These are phyloP conservation scores for Trichocomaceae sp. DNA, from an alignment of 2,329 filamentous ascomycete genomes.

Conservation along the genomic window DNA sequence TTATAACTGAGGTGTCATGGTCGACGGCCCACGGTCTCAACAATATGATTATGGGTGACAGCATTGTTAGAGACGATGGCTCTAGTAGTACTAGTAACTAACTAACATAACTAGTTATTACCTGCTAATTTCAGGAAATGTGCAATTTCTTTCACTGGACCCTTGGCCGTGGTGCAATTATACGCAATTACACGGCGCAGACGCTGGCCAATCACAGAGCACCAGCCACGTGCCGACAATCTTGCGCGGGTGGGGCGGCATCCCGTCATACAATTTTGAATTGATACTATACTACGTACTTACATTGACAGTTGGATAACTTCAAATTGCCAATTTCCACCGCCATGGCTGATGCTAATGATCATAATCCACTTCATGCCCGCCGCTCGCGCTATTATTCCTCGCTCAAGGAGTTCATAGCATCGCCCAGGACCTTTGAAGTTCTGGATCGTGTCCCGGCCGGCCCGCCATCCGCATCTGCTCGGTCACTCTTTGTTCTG, in stretches of 20 bases:
- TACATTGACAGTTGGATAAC: too few species aligned
- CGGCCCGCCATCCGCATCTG: constrained; percentile 6
- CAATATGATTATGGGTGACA: too few species aligned
- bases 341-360: constrained; percentile 5
- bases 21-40: too few species aligned
- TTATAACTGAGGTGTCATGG: too few species aligned
- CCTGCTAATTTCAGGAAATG: constrained; percentile 4
- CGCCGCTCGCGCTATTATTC: constrained; percentile 35
- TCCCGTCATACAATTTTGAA: not conserved
- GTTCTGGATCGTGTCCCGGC: constrained; percentile 24
- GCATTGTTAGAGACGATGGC: not conserved
- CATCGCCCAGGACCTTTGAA: constrained; percentile 32
- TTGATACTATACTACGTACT: too few species aligned
- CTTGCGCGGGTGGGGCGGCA: not conserved
- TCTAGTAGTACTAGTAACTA: too few species aligned
- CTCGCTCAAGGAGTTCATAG: constrained; percentile 39
- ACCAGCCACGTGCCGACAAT: not conserved
- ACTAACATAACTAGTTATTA: too few species aligned
- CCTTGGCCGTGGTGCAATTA: not conserved
- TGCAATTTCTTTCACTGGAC: constrained; percentile 1
- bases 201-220: not conserved
- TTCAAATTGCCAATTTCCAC: too few species aligned
- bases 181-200: too few species aligned
- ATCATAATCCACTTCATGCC: constrained; percentile 9
- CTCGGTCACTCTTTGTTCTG: constrained; percentile 52